Evolutionary conservation across 2,329 filamentous ascomycete genomes (phyloP), one percentile per base, ranked within the genome.

Genomic region (Diaporthe humulicola): DNA sequence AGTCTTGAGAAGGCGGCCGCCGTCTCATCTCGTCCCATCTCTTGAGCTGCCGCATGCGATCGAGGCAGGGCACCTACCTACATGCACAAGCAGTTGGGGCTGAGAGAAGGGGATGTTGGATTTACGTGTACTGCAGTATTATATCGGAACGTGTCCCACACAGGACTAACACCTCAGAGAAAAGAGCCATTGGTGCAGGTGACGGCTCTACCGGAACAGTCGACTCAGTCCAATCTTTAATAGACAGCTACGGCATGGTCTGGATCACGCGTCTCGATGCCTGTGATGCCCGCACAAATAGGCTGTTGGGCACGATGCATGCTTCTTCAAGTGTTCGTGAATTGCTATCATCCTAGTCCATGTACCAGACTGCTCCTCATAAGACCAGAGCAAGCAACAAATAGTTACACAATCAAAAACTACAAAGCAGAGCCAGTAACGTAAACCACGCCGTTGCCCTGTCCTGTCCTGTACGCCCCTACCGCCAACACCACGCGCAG

Each of bases 401-500:
- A 66, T 67, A 74, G 57, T 74, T 66, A 74, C 73, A 74, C 58
- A 38, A 61, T 22, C 19, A 66, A 74, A 33, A 33, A 58, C 40
- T 19, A 70, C 50, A 50, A 45, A 74, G 57, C 60, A 38, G 48
- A 66, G 45, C 36, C 73, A 72, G 60, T 19, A 67, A 48, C 56
- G 33, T 58, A 33, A 54, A 45, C 50, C 42, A 50, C 38, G 70
- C 70, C 54, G 15, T 70, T 57, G 48, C 58, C 73, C 50, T 71
- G 40, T 28, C 30, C 36, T 40, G 58, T 42, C 45, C 69, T 50
- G 60, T 72, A 64, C 69, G 73, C 69, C 73, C 56, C 52, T 66
- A 58, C 69, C 50, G 60, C 69, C 17, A 72, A 74, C 73, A 72
- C 58, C 67, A 28, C 57, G 50, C 45, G 73, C 70, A 72, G 73